These are phyloP conservation scores for Phytophthora cryptogea DNA, from an alignment of 352 stramenopile species.

Conservation along the genomic window DNA sequence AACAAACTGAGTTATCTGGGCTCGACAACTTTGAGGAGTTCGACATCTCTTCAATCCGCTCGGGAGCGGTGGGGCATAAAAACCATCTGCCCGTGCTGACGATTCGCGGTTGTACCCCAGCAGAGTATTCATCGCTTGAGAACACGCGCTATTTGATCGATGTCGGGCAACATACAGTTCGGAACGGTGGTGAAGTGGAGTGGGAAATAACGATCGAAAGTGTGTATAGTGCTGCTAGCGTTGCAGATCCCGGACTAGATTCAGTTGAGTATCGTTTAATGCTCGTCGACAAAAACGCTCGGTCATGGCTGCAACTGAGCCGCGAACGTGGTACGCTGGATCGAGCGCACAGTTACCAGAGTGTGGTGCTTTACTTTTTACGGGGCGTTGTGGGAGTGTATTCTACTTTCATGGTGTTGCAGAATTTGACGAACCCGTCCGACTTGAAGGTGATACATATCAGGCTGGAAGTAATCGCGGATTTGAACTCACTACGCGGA, in stretches of 20 bases:
- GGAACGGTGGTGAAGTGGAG: slow-evolving; percentile 85
- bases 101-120: slow-evolving; percentile 81
- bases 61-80: slow-evolving; percentile 37
- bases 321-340: slow-evolving; percentile 80
- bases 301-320: slow-evolving; percentile 82
- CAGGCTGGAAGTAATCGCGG: slow-evolving; percentile 83
- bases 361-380: slow-evolving; percentile 82
- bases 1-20: slow-evolving; percentile 47
- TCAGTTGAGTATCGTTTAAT: slow-evolving; percentile 79
- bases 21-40: slow-evolving; percentile 82
- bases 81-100: slow-evolving; percentile 65
- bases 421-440: slow-evolving; percentile 81
- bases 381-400: slow-evolving; percentile 83
- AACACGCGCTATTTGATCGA: slow-evolving; percentile 87
- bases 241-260: slow-evolving; percentile 44
- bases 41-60: slow-evolving; percentile 70
- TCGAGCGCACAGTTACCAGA: slow-evolving; percentile 77
- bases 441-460: slow-evolving; percentile 90
- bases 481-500: slow-evolving; percentile 82
- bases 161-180: slow-evolving; percentile 86
- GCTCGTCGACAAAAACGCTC: slow-evolving; percentile 74
- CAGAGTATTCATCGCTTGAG: slow-evolving; percentile 81
- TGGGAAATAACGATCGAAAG: slow-evolving; percentile 90
- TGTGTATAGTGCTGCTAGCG: slow-evolving; percentile 48
- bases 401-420: slow-evolving; percentile 85